These are phyloP conservation scores for Boechera divaricarpa DNA, from an alignment of 345 rosid genomes.

Conservation along the genomic window DNA sequence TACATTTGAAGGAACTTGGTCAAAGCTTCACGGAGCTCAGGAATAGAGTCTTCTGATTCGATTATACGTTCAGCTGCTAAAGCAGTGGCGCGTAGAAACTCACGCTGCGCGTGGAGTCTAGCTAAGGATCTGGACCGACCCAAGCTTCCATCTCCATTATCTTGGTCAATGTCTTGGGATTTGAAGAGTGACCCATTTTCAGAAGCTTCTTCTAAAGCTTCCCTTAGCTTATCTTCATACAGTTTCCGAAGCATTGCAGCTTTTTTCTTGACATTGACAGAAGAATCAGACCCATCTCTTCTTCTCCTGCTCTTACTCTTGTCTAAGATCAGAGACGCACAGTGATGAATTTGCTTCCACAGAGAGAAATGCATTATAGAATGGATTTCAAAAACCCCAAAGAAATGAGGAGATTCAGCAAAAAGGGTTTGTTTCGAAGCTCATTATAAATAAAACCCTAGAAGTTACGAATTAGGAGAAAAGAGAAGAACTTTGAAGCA, in stretches of 20 bases:
- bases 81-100: conserved; percentile 77
- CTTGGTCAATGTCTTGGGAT: conserved; percentile 67
- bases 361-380: conserved; percentile 75
- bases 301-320: conserved; percentile 77
- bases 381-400: conserved; percentile 33
- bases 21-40: conserved; percentile 65
- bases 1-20: conserved; percentile 79
- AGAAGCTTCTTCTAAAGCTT: conserved; percentile 92
- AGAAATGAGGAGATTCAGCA: neutral
- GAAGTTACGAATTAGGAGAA: conserved; percentile 24
- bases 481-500: conserved; percentile 40
- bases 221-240: conserved; percentile 76
- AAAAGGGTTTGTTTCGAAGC: conserved; percentile 22
- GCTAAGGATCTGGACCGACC: conserved; percentile 88
- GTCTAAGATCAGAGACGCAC: conserved; percentile 91
- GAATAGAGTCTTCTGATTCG: conserved; percentile 59
- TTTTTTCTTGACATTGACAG: conserved; percentile 54
- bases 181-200: conserved; percentile 79
- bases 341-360: conserved; percentile 98
- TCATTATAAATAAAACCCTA: conserved; percentile 23
- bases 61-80: conserved; percentile 66
- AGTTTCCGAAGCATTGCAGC: conserved; percentile 62
- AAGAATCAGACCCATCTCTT: conserved; percentile 69
- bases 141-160: conserved; percentile 53
- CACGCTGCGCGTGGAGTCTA: conserved; percentile 80